Percentiles rank a stretch among this genome's conserved stretches.
phyloP scores from a whole-genome alignment of 768 basidiomycete genomes.

The Leccinum rimulosum region DNA sequence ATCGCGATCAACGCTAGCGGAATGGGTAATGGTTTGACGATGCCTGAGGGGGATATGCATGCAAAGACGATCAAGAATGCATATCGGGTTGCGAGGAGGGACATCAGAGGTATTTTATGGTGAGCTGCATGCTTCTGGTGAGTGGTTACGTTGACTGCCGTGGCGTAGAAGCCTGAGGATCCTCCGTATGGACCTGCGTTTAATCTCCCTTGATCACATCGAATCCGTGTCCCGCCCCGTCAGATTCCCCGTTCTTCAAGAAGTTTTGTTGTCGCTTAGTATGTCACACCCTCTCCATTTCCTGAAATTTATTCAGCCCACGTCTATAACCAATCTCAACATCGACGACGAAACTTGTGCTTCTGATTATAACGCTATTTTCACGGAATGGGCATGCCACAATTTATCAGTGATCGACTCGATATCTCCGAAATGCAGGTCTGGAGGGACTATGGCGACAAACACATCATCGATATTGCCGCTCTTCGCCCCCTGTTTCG shows the following conservation, averaged over 20 bases:
- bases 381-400: slow-evolving; percentile 23
- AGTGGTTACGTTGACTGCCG: too few species aligned
- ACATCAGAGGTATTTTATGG: too few species aligned
- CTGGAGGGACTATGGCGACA: slow-evolving; percentile 29
- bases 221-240: slow-evolving; percentile 12
- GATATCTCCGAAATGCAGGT: slow-evolving; percentile 32
- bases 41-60: too few species aligned
- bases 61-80: too few species aligned
- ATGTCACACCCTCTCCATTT: slow-evolving; percentile 24
- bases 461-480: slow-evolving; percentile 28
- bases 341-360: slow-evolving; percentile 31
- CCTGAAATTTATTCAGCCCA: slow-evolving; percentile 26
- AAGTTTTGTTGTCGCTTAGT: slow-evolving; percentile 21
- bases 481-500: slow-evolving; percentile 25
- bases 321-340: slow-evolving; percentile 32
- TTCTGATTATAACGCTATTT: slow-evolving; percentile 23
- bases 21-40: too few species aligned
- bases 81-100: too few species aligned
- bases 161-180: slow-evolving; percentile 11
- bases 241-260: slow-evolving; percentile 23
- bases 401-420: slow-evolving; percentile 20
- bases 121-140: too few species aligned
- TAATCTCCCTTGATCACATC: slow-evolving; percentile 21
- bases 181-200: slow-evolving; percentile 27
- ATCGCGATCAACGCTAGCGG: too few species aligned